A percentile compares a stretch with the other conserved stretches of the same genome.
Conservation (phyloP, 345 rosid genomes). For the Fremontodendron californicum region DNA sequence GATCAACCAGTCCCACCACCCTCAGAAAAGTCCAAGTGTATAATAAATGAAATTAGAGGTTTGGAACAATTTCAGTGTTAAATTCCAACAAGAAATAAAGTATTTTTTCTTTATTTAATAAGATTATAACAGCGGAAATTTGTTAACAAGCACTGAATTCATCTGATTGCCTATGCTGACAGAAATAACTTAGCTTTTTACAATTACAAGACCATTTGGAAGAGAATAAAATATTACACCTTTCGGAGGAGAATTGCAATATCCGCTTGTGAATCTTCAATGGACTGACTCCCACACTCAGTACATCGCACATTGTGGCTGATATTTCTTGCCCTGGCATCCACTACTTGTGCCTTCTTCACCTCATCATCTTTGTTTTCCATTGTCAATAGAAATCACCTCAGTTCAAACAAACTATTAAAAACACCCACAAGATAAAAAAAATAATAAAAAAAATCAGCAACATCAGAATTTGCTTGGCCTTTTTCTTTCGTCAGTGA, state of each 20-base stretch:
- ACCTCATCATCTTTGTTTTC: slow-evolving; percentile 56
- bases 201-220: neutral
- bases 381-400: slow-evolving; percentile 31
- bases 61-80: neutral
- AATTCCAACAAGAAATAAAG: neutral
- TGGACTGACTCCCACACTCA: slow-evolving; percentile 96
- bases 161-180: neutral
- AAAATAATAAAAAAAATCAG: no score
- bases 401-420: slow-evolving; percentile 5
- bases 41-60: neutral
- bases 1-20: neutral
- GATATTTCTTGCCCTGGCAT: slow-evolving; percentile 85
- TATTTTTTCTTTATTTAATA: neutral
- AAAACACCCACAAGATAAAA: neutral
- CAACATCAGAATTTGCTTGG: neutral
- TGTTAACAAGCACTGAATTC: neutral
- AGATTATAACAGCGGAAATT: neutral
- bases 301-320: slow-evolving; percentile 96
- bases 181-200: neutral
- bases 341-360: slow-evolving; percentile 59
- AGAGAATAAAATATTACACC: slow-evolving; percentile 35
- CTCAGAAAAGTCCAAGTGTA: neutral
- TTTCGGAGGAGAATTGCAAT: slow-evolving; percentile 84
- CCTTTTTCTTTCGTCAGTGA: slow-evolving; percentile 9
- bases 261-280: slow-evolving; percentile 99